Evolutionary conservation across 2,329 filamentous ascomycete genomes (phyloP).

Genomic region (Ophiostoma angusticollis): DNA sequence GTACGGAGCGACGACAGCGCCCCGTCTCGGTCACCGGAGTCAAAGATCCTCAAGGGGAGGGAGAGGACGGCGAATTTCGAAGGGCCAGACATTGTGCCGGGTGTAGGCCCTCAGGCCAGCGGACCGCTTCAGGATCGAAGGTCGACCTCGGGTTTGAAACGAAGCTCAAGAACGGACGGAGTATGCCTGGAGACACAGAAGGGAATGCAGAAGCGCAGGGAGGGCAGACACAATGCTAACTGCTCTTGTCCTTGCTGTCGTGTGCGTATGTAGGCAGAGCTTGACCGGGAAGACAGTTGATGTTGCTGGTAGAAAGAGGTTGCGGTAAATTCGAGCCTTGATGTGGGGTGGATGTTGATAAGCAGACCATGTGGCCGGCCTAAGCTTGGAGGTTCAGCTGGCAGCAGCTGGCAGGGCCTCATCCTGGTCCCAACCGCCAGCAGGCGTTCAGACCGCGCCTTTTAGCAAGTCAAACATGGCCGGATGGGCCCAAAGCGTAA

Average conservation of each 20-base stretch:
- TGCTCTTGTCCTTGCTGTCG: not conserved
- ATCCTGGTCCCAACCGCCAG: too few relatives aligned
- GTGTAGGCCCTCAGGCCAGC: too few relatives aligned
- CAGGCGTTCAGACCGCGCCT: too few relatives aligned
- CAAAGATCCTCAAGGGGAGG: slow-evolving; percentile 74
- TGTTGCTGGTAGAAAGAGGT: not conserved
- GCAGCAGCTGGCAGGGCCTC: slow-evolving; percentile 3
- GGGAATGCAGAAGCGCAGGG: not conserved
- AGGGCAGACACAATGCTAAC: not conserved
- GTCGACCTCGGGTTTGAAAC: too few relatives aligned
- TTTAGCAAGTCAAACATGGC: too few relatives aligned
- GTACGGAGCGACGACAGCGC: slow-evolving; percentile 64
- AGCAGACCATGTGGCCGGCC: not conserved
- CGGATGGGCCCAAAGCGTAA: too few relatives aligned
- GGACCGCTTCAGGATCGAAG: too few relatives aligned
- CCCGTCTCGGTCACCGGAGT: slow-evolving; percentile 67
- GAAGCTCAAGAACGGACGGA: not conserved
- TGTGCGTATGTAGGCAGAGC: too few relatives aligned
- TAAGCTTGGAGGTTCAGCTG: slow-evolving; percentile 6
- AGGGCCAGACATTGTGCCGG: slow-evolving; percentile 27
- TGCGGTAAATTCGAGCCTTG: slow-evolving; percentile 10
- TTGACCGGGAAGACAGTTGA: too few relatives aligned
- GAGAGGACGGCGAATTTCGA: slow-evolving; percentile 78
- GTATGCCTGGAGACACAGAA: not conserved
- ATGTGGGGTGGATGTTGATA: not conserved